These are phyloP conservation scores for Rhodotorula sp. DNA, from an alignment of 1,284 basidiomycete genomes.

Conservation along the genomic window DNA sequence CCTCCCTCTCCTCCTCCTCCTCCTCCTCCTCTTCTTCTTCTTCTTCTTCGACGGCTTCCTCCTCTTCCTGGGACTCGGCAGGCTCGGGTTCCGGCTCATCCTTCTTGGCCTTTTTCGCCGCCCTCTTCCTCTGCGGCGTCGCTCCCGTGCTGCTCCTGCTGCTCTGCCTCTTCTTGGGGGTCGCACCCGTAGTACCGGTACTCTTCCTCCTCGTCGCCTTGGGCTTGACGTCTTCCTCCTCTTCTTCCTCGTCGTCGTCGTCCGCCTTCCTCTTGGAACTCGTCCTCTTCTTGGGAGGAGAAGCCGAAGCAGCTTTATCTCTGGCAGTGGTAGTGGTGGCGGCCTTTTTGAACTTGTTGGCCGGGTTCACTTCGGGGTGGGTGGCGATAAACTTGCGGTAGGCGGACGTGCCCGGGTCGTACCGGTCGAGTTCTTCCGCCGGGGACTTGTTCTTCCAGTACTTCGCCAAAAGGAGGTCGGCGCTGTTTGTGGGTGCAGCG, in stretches of 20 bases:
- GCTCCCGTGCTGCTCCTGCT: background rate
- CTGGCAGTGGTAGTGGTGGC: background rate
- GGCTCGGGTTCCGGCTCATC: background rate
- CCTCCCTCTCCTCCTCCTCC: background rate
- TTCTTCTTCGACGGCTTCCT: background rate
- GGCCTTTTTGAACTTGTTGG: background rate
- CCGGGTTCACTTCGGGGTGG: background rate
- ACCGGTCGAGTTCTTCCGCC: conserved; percentile 13
- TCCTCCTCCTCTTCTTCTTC: background rate
- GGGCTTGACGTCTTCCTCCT: background rate
- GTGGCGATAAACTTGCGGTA: conserved; percentile 1
- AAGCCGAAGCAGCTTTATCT: background rate
- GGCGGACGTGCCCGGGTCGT: conserved; percentile 1
- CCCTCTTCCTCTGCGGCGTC: background rate
- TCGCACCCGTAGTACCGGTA: background rate
- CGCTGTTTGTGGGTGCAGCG: background rate
- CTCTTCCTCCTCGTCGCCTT: background rate
- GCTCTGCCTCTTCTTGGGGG: background rate
- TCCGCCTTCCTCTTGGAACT: background rate
- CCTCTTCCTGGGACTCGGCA: no score
- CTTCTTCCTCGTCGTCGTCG: background rate
- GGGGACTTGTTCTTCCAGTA: conserved; percentile 18
- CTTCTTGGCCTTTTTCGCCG: conserved; percentile 3
- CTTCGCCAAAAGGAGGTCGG: conserved; percentile 3
- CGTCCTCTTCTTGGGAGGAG: background rate